phyloP scores from a whole-genome alignment of 1,284 basidiomycete species.

The Sporisorium graminicola region DNA sequence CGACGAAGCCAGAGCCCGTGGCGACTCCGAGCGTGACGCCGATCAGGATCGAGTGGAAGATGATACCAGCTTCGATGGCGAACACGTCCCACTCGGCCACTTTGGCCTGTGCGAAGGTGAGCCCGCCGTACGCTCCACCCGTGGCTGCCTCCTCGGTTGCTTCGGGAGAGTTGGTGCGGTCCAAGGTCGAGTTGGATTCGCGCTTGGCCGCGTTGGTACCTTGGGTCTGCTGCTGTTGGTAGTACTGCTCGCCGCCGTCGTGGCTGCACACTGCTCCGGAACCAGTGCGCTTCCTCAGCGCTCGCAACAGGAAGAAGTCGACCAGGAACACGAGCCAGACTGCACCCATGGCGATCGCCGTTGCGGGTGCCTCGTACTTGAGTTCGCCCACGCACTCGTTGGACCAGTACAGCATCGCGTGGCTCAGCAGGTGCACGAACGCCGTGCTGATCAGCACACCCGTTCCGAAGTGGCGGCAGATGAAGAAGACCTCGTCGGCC shows the following conservation, averaged over 20 bases:
- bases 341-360: conserved; percentile 68
- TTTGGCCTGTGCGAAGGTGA: conserved; percentile 34
- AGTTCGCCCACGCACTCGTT: conserved; percentile 71
- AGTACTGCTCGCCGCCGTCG: neutral
- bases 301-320: conserved; percentile 62
- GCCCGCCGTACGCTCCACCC: conserved; percentile 6
- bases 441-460: conserved; percentile 72
- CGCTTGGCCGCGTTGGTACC: conserved; percentile 1
- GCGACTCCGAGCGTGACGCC: conserved; percentile 70
- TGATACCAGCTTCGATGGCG: conserved; percentile 71
- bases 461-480: conserved; percentile 55
- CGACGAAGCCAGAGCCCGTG: conserved; percentile 50
- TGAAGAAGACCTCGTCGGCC: conserved; percentile 42
- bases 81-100: conserved; percentile 59
- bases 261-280: conserved; percentile 1
- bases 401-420: conserved; percentile 69
- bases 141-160: neutral
- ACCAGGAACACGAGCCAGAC: conserved; percentile 65
- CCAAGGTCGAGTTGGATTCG: conserved; percentile 8
- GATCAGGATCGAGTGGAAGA: conserved; percentile 70
- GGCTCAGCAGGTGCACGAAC: conserved; percentile 72
- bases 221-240: neutral
- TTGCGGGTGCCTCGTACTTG: conserved; percentile 70
- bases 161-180: conserved; percentile 1
- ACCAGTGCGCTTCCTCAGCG: conserved; percentile 18